Percentiles rank a stretch among this genome's conserved stretches.
These are phyloP conservation scores for Ceratocystiopsis sp. DNA, from an alignment of 2,329 filamentous ascomycete species.

Conservation along the genomic window DNA sequence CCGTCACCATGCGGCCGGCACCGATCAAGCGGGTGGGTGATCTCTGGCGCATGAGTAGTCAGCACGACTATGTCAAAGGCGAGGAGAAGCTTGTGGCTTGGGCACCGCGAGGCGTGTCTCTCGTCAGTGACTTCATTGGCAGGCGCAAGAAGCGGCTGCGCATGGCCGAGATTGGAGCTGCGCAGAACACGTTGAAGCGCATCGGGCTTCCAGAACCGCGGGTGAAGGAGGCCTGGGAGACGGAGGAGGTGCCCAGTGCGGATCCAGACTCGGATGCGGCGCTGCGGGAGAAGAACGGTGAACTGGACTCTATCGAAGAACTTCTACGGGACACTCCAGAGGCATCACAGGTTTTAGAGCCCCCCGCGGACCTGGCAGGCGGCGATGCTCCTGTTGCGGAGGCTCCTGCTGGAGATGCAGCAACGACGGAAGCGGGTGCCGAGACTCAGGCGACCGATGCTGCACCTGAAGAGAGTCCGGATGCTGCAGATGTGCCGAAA, in stretches of 20 bases:
- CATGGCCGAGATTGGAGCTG: conserved; percentile 63
- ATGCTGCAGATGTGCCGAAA: too few species aligned
- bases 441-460: neutral
- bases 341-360: conserved; percentile 23
- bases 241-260: conserved; percentile 8
- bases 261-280: neutral
- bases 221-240: conserved; percentile 19
- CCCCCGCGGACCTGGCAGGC: neutral
- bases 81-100: conserved; percentile 75
- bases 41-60: conserved; percentile 90
- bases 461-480: neutral
- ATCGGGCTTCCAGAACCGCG: conserved; percentile 31
- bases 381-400: too few species aligned
- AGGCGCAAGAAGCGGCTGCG: conserved; percentile 58
- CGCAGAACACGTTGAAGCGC: conserved; percentile 47
- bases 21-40: conserved; percentile 86
- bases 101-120: conserved; percentile 75
- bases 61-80: conserved; percentile 89
- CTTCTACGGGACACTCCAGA: conserved; percentile 41
- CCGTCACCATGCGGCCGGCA: conserved; percentile 67
- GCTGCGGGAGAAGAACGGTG: conserved; percentile 7
- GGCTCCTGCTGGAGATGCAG: too few species aligned
- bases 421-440: neutral
- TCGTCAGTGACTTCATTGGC: conserved; percentile 75
- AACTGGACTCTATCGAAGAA: conserved; percentile 37